These are phyloP conservation scores for Breviolum minutum DNA, from an alignment of 73 alveolate species.

Conservation along the genomic window DNA sequence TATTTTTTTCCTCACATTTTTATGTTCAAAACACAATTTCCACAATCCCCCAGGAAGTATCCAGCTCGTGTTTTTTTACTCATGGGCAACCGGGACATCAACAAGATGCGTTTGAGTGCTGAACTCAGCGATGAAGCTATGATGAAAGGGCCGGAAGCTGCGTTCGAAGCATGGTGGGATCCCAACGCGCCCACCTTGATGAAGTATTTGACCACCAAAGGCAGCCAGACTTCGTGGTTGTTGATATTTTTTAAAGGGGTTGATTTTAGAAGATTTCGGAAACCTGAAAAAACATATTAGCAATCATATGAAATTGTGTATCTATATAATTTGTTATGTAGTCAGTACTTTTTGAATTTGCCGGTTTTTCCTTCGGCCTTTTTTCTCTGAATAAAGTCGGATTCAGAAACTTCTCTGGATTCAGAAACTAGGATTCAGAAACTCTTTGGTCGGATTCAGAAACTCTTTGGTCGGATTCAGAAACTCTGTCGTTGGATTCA, in stretches of 20 bases:
- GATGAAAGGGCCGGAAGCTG: background rate
- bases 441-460: too few species aligned
- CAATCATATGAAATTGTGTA: background rate
- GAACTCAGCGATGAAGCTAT: conserved; percentile 45
- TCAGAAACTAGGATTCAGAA: too few species aligned
- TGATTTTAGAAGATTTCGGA: background rate
- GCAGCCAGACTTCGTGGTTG: background rate
- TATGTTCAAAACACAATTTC: background rate
- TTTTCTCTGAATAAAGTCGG: too few species aligned
- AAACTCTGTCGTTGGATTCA: too few species aligned
- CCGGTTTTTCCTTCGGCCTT: background rate
- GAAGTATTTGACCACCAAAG: conserved; percentile 4
- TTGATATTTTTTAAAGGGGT: too few species aligned
- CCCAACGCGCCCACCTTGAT: conserved; percentile 21
- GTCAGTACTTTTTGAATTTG: background rate
- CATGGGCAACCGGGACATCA: conserved; percentile 91
- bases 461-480: too few species aligned
- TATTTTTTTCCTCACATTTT: background rate
- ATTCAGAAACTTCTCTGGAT: too few species aligned
- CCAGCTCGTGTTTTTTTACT: conserved; percentile 53
- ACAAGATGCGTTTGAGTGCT: conserved; percentile 83
- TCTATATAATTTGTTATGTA: background rate
- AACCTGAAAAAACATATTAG: too few species aligned
- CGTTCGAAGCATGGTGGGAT: conserved; percentile 81
- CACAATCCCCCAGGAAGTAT: conserved; percentile 5